phyloP scores from a whole-genome alignment of 2,329 filamentous ascomycete species.

The Xylariales sp. region DNA sequence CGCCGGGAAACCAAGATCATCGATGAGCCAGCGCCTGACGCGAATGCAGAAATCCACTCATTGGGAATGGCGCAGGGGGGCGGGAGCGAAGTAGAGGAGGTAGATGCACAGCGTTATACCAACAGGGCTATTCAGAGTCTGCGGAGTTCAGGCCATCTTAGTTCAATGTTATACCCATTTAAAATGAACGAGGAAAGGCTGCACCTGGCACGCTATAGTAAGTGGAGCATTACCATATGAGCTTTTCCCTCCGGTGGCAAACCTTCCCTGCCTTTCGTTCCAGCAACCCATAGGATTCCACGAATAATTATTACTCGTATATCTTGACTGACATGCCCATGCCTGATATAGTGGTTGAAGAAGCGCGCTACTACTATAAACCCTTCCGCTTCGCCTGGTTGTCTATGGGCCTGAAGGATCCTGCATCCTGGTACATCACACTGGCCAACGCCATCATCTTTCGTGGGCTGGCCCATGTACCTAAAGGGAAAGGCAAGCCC shows the following conservation, averaged over 20 bases:
- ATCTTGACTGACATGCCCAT: too few species aligned
- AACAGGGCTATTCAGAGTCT: constrained; percentile 10
- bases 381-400: constrained; percentile 22
- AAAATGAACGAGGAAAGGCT: constrained; percentile 19
- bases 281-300: too few species aligned
- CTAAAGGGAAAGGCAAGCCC: constrained; percentile 6
- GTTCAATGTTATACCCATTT: constrained; percentile 14
- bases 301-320: too few species aligned
- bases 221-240: constrained; percentile 5
- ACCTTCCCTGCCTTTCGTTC: too few species aligned
- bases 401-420: constrained; percentile 17
- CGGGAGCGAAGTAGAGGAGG: neutral
- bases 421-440: constrained; percentile 21
- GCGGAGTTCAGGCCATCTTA: constrained; percentile 11
- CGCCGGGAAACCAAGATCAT: constrained; percentile 10
- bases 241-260: too few species aligned
- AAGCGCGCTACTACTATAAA: constrained; percentile 12
- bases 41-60: too few species aligned
- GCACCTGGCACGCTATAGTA: constrained; percentile 16
- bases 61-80: neutral
- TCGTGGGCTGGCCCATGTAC: constrained; percentile 9
- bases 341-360: constrained; percentile 19
- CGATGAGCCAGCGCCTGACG: constrained; percentile 4
- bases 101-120: neutral
- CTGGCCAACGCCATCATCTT: constrained; percentile 19